Conservation (phyloP, 148 eudicot species). For the Limonium bicolor region DNA sequence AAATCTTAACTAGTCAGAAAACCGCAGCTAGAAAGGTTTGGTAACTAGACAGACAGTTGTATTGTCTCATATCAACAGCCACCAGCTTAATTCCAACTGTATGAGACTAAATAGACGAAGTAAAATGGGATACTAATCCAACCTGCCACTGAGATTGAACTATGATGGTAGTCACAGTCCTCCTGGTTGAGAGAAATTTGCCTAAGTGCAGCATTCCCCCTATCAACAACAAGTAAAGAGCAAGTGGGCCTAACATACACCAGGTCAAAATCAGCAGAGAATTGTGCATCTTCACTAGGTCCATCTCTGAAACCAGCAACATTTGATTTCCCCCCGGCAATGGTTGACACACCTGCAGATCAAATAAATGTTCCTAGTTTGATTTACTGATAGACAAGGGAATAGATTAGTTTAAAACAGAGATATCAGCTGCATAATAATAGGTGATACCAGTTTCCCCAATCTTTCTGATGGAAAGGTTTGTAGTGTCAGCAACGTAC, state of each 20-base stretch:
- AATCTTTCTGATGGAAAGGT: constrained; percentile 87
- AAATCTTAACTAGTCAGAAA: too few species aligned
- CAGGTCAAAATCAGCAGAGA: constrained; percentile 84
- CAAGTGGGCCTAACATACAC: constrained; percentile 81
- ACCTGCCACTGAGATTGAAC: constrained; percentile 64
- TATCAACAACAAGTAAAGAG: constrained; percentile 77
- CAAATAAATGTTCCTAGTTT: neutral
- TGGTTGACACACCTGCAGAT: constrained; percentile 94
- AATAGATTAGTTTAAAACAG: neutral
- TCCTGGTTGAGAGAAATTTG: constrained; percentile 74
- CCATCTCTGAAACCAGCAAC: constrained; percentile 94
- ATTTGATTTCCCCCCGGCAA: constrained; percentile 98
- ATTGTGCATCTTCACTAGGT: constrained; percentile 88
- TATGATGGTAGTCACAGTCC: constrained; percentile 58
- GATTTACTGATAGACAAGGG: too few species aligned
- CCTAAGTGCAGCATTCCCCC: constrained; percentile 94
- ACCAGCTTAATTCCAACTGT: too few species aligned
- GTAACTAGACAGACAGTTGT: too few species aligned
- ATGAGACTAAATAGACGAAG: neutral
- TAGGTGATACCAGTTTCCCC: constrained; percentile 66
- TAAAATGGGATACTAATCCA: constrained; percentile 1
- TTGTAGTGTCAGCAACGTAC: constrained; percentile 83
- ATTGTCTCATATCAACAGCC: too few species aligned
- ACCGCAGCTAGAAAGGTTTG: too few species aligned
- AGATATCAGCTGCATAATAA: neutral